phyloP scores from a whole-genome alignment of 148 eudicot species.

The Cornus controversa region DNA sequence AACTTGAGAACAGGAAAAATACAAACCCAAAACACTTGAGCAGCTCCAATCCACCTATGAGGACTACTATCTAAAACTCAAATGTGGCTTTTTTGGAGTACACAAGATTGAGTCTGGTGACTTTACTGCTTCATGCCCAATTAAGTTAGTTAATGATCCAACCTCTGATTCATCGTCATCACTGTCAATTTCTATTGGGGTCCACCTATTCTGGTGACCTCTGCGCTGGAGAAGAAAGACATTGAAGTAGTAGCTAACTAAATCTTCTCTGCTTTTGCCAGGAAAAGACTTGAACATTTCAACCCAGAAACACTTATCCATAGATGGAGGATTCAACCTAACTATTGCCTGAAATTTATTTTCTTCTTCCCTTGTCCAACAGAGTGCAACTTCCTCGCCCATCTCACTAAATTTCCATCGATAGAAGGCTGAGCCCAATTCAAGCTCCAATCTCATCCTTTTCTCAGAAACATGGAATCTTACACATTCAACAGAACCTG shows the following conservation, averaged over 20 bases:
- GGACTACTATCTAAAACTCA: conserved; percentile 13
- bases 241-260: conserved; percentile 80
- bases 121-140: background rate
- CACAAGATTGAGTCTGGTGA: conserved; percentile 42
- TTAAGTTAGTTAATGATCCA: conserved; percentile 17
- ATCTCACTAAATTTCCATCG: conserved; percentile 63
- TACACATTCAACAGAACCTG: conserved; percentile 60
- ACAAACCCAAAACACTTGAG: conserved; percentile 7
- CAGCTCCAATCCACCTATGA: background rate
- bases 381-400: conserved; percentile 69
- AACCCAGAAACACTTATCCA: conserved; percentile 56
- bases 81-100: conserved; percentile 40
- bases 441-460: conserved; percentile 52
- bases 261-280: conserved; percentile 45
- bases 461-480: conserved; percentile 62
- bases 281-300: conserved; percentile 44
- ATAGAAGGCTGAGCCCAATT: conserved; percentile 63
- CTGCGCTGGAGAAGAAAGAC: conserved; percentile 69
- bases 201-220: conserved; percentile 61
- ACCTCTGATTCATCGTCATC: conserved; percentile 77
- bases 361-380: conserved; percentile 72
- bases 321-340: conserved; percentile 52
- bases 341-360: conserved; percentile 44
- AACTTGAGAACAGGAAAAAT: conserved; percentile 1
- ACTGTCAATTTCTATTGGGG: conserved; percentile 51